Evolutionary conservation across 371 early-diverging fungal genomes (phyloP), one percentile per base, ranked within the genome.

Genomic region (Mortierella sp.): DNA sequence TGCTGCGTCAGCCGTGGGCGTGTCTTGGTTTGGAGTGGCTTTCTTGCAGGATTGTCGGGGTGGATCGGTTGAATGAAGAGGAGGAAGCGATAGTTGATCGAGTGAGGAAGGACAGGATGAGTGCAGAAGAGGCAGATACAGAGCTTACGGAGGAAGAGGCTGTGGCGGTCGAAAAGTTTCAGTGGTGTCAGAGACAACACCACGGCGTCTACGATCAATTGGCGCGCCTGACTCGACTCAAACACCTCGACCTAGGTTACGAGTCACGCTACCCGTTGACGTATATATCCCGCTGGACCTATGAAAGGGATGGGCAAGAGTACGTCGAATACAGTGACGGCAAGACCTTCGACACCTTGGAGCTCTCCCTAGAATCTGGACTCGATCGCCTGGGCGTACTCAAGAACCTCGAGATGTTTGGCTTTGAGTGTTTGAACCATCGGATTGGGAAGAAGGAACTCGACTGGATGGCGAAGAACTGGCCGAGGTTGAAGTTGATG

Each of bases 331-430:
- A 65, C 50, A 14, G 14, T 2, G 52, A 31, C 0, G 26, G 65
- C 14, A 57, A 57, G 57, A 65, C 16, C 4, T 52, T 52, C 42
- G 76, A 76, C 3, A 68, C 54, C 0, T 14, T 76, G n/a, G 76
- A 68, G 38, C n/a, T 68, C 19, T 65, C 68, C 3, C 54, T 68
- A 0, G n/a, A 47, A 1, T 76, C 76, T 31, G 76, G 76, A 48
- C n/a, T 76, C 7, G 68, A 50, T 34, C 76, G 52, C 0, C 24
- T 76, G 44, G 63, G n/a, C 0, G 65, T 52, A 31, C 52, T 52
- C n/a, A 52, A 76, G 70, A 6, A 52, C n/a, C n/a, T 75, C 6
- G 70, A 75, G 65, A 68, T 75, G 75, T 65, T 54, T 52, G 76
- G 76, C 7, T 68, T 76, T 14, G 70, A 76, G 16, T 31, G 70